Evolutionary conservation across 495 filamentous ascomycete species (phyloP).

Genomic region (Daldinia concentrica): DNA sequence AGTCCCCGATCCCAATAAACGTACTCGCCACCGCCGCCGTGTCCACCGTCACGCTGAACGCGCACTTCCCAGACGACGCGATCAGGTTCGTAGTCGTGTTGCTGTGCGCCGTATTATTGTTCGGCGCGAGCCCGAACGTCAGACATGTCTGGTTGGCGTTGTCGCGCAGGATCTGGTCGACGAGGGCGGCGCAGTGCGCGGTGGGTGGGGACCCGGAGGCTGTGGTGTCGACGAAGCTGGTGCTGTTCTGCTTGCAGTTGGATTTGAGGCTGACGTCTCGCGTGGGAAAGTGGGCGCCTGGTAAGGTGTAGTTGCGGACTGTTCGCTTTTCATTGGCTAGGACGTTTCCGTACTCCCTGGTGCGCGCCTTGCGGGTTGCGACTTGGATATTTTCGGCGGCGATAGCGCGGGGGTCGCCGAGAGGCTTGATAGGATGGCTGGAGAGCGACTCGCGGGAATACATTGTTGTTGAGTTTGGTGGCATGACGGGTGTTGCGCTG

Average conservation of each 20-base stretch:
- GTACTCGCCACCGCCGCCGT: not conserved
- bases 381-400: not conserved
- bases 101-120: not conserved
- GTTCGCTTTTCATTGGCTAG: not conserved
- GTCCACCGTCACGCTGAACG: slow-evolving; percentile 2
- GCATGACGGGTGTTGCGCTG: slow-evolving; percentile 2
- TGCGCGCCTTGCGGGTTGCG: not conserved
- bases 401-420: not conserved
- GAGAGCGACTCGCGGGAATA: not conserved
- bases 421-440: not conserved
- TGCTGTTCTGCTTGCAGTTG: slow-evolving; percentile 2
- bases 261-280: not conserved
- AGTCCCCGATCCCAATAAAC: not conserved
- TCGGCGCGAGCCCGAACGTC: not conserved
- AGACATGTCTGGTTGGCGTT: not conserved
- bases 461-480: not conserved
- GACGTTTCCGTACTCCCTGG: not conserved
- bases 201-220: not conserved
- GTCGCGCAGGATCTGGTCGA: not conserved
- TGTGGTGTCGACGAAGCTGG: slow-evolving; percentile 11
- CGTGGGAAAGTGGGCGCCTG: not conserved
- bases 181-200: slow-evolving; percentile 11
- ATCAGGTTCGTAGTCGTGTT: not conserved
- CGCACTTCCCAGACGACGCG: not conserved
- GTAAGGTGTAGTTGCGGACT: not conserved